These are phyloP conservation scores for Cocos nucifera DNA, from an alignment of 176 grass and related monocot genomes.

Conservation along the genomic window DNA sequence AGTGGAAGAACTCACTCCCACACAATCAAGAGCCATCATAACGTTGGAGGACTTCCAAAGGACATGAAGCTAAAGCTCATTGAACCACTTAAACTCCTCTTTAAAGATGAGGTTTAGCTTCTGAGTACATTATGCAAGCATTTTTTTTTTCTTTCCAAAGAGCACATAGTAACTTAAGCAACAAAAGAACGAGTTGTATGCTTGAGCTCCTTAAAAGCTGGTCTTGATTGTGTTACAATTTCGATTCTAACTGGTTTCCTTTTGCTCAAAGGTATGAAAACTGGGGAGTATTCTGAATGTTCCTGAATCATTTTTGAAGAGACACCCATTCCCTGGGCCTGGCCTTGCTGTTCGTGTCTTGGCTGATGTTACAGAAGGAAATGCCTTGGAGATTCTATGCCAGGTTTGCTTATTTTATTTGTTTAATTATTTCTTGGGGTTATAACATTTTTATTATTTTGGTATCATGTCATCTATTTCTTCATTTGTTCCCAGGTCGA, in stretches of 20 bases:
- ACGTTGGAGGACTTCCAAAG: constrained; percentile 76
- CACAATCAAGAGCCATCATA: constrained; percentile 93
- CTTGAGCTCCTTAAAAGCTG: too few species aligned
- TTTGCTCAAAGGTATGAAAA: constrained; percentile 51
- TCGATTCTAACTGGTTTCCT: neutral
- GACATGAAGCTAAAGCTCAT: constrained; percentile 83
- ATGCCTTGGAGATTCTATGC: constrained; percentile 71
- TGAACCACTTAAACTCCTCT: constrained; percentile 77
- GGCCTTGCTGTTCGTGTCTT: constrained; percentile 78
- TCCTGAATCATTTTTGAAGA: constrained; percentile 79
- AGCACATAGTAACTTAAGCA: too few species aligned
- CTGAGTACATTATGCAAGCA: neutral
- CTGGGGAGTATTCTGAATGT: constrained; percentile 72
- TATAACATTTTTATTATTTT: too few species aligned
- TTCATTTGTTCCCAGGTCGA: constrained; percentile 38
- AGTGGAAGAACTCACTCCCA: constrained; percentile 74
- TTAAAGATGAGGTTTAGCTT: constrained; percentile 68
- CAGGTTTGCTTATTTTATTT: constrained; percentile 36
- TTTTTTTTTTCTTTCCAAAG: too few species aligned
- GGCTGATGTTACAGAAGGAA: constrained; percentile 86
- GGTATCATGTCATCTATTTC: neutral
- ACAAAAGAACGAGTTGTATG: too few species aligned
- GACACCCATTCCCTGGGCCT: constrained; percentile 90
- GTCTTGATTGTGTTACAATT: too few species aligned
- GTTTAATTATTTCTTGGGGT: neutral